Evolutionary conservation across 306 rosid genomes (phyloP).

Genomic region (Astragalus membranaceus): DNA sequence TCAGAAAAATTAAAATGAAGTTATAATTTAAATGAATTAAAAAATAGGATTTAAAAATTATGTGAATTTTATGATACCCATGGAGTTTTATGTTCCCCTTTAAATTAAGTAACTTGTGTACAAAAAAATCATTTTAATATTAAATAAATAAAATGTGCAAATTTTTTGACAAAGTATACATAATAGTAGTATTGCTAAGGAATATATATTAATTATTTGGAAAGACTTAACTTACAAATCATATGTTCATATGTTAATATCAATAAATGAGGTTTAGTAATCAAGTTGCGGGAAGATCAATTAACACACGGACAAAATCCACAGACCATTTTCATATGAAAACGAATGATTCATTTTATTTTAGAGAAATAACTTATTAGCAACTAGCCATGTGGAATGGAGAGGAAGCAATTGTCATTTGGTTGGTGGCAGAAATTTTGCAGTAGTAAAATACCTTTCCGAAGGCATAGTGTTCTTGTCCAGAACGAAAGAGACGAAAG

Average conservation of each 20-base stretch:
- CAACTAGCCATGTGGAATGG: conserved; percentile 14
- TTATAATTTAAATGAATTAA: too few species aligned
- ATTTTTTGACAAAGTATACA: too few species aligned
- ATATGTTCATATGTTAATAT: neutral
- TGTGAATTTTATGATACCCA: too few species aligned
- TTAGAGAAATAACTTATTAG: neutral
- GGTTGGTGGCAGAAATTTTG: conserved; percentile 9
- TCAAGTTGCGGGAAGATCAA: neutral
- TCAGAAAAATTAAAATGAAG: too few species aligned
- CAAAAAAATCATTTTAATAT: too few species aligned
- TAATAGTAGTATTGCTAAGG: too few species aligned
- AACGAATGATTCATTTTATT: neutral
- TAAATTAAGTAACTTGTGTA: too few species aligned
- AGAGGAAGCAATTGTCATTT: neutral
- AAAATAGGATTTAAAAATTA: too few species aligned
- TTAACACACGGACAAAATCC: neutral
- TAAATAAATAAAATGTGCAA: too few species aligned
- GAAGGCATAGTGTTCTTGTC: conserved; percentile 15
- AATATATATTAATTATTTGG: neutral
- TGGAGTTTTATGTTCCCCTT: too few species aligned
- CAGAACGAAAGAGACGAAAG: neutral
- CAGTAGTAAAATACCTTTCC: neutral
- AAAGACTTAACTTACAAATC: neutral
- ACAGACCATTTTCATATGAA: neutral
- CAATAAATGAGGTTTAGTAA: neutral